These are phyloP conservation scores for Cytospora piceae DNA, from an alignment of 2,329 filamentous ascomycete species.

Conservation along the genomic window DNA sequence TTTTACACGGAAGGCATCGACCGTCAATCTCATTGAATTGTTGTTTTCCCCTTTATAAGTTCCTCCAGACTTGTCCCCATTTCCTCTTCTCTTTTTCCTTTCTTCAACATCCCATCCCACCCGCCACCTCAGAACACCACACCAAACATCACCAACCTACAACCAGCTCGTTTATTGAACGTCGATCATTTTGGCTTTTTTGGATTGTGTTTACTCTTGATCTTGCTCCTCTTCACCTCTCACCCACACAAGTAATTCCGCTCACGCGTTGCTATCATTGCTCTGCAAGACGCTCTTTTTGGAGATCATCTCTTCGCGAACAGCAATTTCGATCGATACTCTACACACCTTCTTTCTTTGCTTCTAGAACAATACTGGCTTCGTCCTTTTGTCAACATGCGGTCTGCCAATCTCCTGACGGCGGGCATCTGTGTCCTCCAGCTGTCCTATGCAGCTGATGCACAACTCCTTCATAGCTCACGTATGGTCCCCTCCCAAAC, in stretches of 20 bases:
- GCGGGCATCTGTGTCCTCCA: constrained; percentile 16
- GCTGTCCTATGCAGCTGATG: background rate
- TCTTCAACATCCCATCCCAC: constrained; percentile 16
- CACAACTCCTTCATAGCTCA: background rate
- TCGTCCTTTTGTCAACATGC: constrained; percentile 11
- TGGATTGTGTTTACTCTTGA: constrained; percentile 29
- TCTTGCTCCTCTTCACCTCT: constrained; percentile 11
- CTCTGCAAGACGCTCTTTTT: constrained; percentile 28
- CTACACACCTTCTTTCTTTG: constrained; percentile 19
- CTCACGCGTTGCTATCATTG: constrained; percentile 8
- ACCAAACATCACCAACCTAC: constrained; percentile 28
- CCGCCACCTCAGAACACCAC: constrained; percentile 20
- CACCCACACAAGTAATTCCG: background rate
- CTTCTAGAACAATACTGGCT: background rate
- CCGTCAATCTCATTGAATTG: background rate
- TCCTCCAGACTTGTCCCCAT: background rate
- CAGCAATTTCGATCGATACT: constrained; percentile 31
- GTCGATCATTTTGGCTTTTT: constrained; percentile 31
- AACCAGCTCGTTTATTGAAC: constrained; percentile 32
- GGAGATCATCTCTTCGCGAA: constrained; percentile 30
- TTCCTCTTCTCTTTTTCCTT: constrained; percentile 20
- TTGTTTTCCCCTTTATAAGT: background rate
- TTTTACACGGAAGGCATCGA: background rate
- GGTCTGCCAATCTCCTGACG: constrained; percentile 9
- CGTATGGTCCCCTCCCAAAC: background rate